These are phyloP conservation scores for Cystofilobasidium bisporidii DNA, from an alignment of 768 basidiomycete genomes.

Conservation along the genomic window DNA sequence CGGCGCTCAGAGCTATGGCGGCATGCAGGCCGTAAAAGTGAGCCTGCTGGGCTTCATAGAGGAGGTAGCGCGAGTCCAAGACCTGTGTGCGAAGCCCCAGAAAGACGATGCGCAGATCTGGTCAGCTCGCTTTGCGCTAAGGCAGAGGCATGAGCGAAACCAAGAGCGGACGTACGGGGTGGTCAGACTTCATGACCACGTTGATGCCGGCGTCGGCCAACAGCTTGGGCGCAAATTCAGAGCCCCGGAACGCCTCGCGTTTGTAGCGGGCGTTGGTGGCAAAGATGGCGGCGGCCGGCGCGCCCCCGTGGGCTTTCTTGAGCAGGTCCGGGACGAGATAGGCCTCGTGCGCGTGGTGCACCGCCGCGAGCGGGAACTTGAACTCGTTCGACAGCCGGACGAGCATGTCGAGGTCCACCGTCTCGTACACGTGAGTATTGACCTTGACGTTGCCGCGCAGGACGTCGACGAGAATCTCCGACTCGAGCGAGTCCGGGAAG, in stretches of 20 bases:
- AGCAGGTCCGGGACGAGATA: slow-evolving; percentile 70
- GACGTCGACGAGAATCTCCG: slow-evolving; percentile 54
- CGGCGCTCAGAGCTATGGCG: slow-evolving; percentile 52
- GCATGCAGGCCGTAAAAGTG: slow-evolving; percentile 57
- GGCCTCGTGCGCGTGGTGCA: slow-evolving; percentile 40
- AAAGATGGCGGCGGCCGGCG: slow-evolving; percentile 58
- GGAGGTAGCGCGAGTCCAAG: slow-evolving; percentile 57
- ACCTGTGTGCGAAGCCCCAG: too few relatives aligned
- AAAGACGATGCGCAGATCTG: too few relatives aligned
- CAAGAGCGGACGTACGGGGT: neutral
- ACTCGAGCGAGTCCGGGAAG: slow-evolving; percentile 60
- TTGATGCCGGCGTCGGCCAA: slow-evolving; percentile 58
- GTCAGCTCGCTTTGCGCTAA: too few relatives aligned
- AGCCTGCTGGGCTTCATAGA: slow-evolving; percentile 76
- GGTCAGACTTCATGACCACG: slow-evolving; percentile 56
- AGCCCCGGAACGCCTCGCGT: slow-evolving; percentile 60
- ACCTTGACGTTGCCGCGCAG: slow-evolving; percentile 68
- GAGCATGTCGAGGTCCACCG: slow-evolving; percentile 33
- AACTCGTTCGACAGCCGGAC: slow-evolving; percentile 69
- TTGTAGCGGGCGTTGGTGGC: slow-evolving; percentile 47
- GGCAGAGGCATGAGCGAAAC: too few relatives aligned
- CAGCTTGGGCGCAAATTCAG: slow-evolving; percentile 69
- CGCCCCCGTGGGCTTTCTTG: slow-evolving; percentile 61
- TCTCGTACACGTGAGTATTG: slow-evolving; percentile 29
- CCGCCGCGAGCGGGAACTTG: slow-evolving; percentile 43